Conservation (phyloP, 306 rosid genomes). For the Astragalus glycyphyllos region DNA sequence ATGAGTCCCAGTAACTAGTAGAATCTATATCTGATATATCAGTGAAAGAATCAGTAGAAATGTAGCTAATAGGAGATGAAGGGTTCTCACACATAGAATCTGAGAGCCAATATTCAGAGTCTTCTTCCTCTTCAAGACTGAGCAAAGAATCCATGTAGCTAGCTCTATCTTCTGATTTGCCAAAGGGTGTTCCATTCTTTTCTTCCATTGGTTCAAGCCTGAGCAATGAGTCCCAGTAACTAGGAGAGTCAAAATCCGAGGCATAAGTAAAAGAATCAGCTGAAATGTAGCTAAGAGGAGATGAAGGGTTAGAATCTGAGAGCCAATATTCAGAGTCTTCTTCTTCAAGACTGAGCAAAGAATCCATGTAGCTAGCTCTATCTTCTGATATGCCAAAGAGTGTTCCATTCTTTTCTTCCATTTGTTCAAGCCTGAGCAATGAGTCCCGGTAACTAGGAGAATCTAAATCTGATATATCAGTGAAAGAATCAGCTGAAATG, state of each 20-base stretch:
- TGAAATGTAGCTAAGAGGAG: slow-evolving; percentile 37
- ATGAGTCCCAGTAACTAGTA: slow-evolving; percentile 39
- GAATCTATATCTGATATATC: slow-evolving; percentile 35
- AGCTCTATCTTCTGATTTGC: background rate
- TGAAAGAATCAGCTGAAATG: slow-evolving; percentile 35
- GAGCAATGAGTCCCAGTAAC: slow-evolving; percentile 47
- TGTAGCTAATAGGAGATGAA: slow-evolving; percentile 41
- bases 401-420: slow-evolving; percentile 39
- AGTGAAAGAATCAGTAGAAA: slow-evolving; percentile 24
- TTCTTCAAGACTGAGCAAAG: background rate
- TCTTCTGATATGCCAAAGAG: too few relatives aligned
- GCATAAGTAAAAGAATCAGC: slow-evolving; percentile 28
- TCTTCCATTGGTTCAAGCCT: slow-evolving; percentile 47
- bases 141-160: slow-evolving; percentile 19
- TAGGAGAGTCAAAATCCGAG: slow-evolving; percentile 28
- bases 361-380: slow-evolving; percentile 26
- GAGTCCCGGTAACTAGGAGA: slow-evolving; percentile 41
- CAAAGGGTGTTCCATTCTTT: background rate
- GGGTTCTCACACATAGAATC: slow-evolving; percentile 38
- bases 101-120: slow-evolving; percentile 43
- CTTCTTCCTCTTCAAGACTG: slow-evolving; percentile 42
- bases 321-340: slow-evolving; percentile 50
- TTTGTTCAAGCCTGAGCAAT: slow-evolving; percentile 47
- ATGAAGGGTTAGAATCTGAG: slow-evolving; percentile 40
- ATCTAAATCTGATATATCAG: slow-evolving; percentile 33